Evolutionary conservation across 2,329 filamentous ascomycete genomes (phyloP).

Genomic region (Nemania abortiva): DNA sequence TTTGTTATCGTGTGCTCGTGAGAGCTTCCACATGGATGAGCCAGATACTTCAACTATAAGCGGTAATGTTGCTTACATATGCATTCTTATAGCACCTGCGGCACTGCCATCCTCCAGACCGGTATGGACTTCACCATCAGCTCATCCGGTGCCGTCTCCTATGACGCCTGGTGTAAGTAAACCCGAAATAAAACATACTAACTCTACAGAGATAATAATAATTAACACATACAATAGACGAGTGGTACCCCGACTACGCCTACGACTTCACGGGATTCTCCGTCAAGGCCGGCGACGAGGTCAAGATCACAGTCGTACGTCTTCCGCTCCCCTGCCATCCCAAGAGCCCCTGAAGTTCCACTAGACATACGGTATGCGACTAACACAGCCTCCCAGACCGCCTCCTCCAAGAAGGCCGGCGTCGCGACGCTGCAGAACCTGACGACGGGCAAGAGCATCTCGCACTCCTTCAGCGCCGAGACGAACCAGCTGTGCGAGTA

Average conservation of each 20-base stretch:
- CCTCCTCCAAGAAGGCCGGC: conserved; percentile 38
- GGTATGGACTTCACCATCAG: conserved; percentile 67
- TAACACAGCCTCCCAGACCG: conserved; percentile 18
- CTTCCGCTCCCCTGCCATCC: too few relatives aligned
- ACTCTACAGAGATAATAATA: too few relatives aligned
- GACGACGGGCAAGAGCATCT: conserved; percentile 63
- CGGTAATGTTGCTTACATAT: not conserved
- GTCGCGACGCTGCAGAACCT: conserved; percentile 56
- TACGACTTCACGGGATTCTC: conserved; percentile 63
- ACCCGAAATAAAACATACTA: too few relatives aligned
- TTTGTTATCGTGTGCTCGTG: not conserved
- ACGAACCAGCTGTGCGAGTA: conserved; percentile 61
- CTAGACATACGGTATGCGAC: too few relatives aligned
- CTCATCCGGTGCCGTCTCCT: conserved; percentile 56
- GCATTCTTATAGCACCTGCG: conserved; percentile 55
- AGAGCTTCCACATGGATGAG: not conserved
- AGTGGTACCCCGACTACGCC: conserved; percentile 70
- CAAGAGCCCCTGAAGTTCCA: not conserved
- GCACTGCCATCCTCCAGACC: conserved; percentile 66
- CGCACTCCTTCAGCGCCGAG: conserved; percentile 62
- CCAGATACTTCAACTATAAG: not conserved
- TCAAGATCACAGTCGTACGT: conserved; percentile 48
- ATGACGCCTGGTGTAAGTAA: conserved; percentile 62
- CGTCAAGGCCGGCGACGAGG: conserved; percentile 50
- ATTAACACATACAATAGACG: conserved; percentile 48